phyloP scores from a whole-genome alignment of 2,329 filamentous ascomycete species.

The Diaporthe sp. region DNA sequence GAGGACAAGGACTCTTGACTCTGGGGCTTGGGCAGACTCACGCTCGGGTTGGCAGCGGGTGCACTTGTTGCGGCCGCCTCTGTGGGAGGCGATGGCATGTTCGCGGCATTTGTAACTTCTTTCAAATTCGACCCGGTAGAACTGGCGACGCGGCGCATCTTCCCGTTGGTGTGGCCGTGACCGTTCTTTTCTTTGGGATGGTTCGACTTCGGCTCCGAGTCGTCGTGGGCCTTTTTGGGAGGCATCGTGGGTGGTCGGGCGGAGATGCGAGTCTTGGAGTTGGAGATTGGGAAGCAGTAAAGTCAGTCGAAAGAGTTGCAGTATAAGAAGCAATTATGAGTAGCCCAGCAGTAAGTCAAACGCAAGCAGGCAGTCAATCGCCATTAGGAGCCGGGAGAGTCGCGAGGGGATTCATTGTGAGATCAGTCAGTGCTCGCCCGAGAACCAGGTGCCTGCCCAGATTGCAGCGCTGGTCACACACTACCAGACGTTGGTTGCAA shows the following conservation, averaged over 20 bases:
- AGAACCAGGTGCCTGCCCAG: constrained; percentile 8
- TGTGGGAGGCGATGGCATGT: constrained; percentile 41
- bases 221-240: constrained; percentile 56
- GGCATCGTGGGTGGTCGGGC: constrained; percentile 51
- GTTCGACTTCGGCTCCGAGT: constrained; percentile 57
- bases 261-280: constrained; percentile 18
- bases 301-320: not conserved
- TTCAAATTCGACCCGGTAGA: constrained; percentile 62
- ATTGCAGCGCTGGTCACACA: not conserved
- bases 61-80: constrained; percentile 43
- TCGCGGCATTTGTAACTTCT: constrained; percentile 57
- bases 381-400: not conserved
- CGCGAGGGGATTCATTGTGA: constrained; percentile 16
- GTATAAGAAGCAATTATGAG: not conserved
- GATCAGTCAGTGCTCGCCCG: constrained; percentile 10
- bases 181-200: constrained; percentile 60
- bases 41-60: constrained; percentile 35
- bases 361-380: constrained; percentile 1
- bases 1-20: not conserved
- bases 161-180: constrained; percentile 58
- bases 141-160: constrained; percentile 68
- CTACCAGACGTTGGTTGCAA: not conserved
- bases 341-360: not conserved
- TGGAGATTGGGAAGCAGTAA: not conserved
- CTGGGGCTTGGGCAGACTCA: constrained; percentile 14